Percentiles rank a stretch among this genome's conserved stretches.
Evolutionary conservation across 805 yeast genomes (phyloP).

Genomic region (Saccharomycopsis malanga): DNA sequence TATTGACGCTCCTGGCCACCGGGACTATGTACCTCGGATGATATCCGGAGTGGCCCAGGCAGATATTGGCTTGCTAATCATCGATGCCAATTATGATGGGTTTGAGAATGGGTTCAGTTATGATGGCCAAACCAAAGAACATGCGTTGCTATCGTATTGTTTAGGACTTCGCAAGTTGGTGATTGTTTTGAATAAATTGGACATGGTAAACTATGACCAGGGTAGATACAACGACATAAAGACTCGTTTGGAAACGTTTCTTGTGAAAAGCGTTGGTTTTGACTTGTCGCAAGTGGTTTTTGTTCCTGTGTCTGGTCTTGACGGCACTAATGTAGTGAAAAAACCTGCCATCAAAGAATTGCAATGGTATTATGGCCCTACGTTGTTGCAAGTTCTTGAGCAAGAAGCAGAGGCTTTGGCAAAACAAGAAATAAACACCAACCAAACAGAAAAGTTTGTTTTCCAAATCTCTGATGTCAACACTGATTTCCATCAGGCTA

Average conservation of each 20-base stretch:
- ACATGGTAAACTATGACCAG: constrained; percentile 51
- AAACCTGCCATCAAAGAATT: constrained; percentile 29
- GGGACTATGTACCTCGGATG: constrained; percentile 80
- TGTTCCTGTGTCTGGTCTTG: constrained; percentile 63
- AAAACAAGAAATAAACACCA: constrained; percentile 17
- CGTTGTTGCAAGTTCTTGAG: constrained; percentile 85
- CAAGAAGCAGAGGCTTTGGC: constrained; percentile 27
- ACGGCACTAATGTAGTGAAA: constrained; percentile 59
- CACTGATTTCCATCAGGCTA: constrained; percentile 38
- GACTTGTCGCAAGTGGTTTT: constrained; percentile 34
- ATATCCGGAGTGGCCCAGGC: constrained; percentile 79
- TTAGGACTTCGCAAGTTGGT: constrained; percentile 57
- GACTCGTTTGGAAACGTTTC: constrained; percentile 41
- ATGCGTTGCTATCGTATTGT: constrained; percentile 58
- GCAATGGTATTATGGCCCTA: constrained; percentile 80
- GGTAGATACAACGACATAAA: constrained; percentile 45
- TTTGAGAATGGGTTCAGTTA: constrained; percentile 62
- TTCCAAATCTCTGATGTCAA: constrained; percentile 59
- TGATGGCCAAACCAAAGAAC: constrained; percentile 77
- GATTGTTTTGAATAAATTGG: constrained; percentile 67
- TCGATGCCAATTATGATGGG: constrained; percentile 59
- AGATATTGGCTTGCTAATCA: constrained; percentile 64
- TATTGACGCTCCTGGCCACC: constrained; percentile 81
- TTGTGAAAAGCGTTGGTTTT: constrained; percentile 49
- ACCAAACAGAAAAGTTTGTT: constrained; percentile 36